These are phyloP conservation scores for Fusarium citri DNA, from an alignment of 2,329 filamentous ascomycete genomes.

Conservation along the genomic window DNA sequence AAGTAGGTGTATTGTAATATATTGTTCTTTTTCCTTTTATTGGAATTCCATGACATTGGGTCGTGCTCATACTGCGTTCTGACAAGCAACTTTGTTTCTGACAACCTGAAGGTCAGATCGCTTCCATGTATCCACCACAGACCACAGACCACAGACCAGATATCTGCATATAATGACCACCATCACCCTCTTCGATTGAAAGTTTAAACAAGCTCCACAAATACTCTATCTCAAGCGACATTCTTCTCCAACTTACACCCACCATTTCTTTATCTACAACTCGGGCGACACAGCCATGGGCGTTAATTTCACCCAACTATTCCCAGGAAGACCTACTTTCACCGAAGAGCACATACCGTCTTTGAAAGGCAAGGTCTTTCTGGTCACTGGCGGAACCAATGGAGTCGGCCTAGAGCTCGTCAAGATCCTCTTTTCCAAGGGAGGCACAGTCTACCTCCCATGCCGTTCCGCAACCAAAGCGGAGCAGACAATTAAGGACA, in stretches of 20 bases:
- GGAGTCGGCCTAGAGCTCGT: not conserved
- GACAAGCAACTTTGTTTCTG: not conserved
- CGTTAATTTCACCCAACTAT: constrained; percentile 12
- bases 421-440: not conserved
- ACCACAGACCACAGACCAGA: not conserved
- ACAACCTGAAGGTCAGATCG: not conserved
- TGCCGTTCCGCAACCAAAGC: not conserved
- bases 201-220: fast-evolving
- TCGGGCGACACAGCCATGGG: not conserved
- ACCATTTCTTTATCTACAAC: fast-evolving
- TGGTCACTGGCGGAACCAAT: not conserved
- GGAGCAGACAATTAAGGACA: not conserved
- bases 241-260: fast-evolving
- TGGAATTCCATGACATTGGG: not conserved
- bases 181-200: fast-evolving
- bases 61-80: not conserved
- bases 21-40: not conserved
- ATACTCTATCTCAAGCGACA: fast-evolving
- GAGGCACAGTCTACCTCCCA: not conserved
- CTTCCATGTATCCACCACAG: not conserved
- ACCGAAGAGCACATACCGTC: constrained; percentile 34
- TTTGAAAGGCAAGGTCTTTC: not conserved
- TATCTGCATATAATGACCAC: not conserved
- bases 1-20: not conserved
- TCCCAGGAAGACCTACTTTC: constrained; percentile 40